phyloP scores from a whole-genome alignment of 2,329 filamentous ascomycete genomes.

The Sphaceloma murrayae region DNA sequence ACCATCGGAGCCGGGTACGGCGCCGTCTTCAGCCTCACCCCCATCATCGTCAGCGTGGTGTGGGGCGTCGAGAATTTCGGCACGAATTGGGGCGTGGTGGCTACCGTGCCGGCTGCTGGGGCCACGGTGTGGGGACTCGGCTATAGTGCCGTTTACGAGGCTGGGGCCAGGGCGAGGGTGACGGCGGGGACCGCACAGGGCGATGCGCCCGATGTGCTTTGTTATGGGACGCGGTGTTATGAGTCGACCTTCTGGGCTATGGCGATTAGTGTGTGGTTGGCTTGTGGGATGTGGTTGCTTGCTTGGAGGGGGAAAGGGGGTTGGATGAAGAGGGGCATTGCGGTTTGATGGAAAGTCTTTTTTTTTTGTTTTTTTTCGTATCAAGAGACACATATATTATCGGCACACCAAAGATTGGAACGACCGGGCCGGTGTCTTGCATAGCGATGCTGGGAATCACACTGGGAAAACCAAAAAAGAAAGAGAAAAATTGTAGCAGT shows the following conservation, averaged over 20 bases:
- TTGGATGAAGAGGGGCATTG: slow-evolving; percentile 68
- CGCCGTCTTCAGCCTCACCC: slow-evolving; percentile 77
- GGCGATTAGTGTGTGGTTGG: slow-evolving; percentile 67
- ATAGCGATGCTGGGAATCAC: too few species aligned
- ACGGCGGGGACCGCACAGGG: slow-evolving; percentile 36
- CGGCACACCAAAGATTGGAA: too few species aligned
- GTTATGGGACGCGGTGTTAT: slow-evolving; percentile 76
- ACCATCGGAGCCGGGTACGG: slow-evolving; percentile 87
- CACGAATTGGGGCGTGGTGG: slow-evolving; percentile 94
- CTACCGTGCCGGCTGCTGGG: slow-evolving; percentile 79
- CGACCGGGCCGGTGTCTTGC: too few species aligned
- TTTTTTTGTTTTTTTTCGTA: too few species aligned
- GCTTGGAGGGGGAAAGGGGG: slow-evolving; percentile 72
- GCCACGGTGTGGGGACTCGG: slow-evolving; percentile 83
- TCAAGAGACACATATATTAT: too few species aligned
- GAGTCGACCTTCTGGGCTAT: slow-evolving; percentile 77
- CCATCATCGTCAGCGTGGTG: slow-evolving; percentile 90
- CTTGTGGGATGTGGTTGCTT: slow-evolving; percentile 60
- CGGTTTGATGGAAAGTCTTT: slow-evolving; percentile 37
- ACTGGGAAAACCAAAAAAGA: too few species aligned
- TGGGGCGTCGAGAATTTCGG: slow-evolving; percentile 99
- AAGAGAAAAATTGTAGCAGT: too few species aligned
- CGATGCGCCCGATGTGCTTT: slow-evolving; percentile 46
- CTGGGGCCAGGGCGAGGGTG: slow-evolving; percentile 43
- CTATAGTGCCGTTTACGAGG: slow-evolving; percentile 75